Base-by-base conservation (phyloP, 768 basidiomycete genomes). In the Tubosaeta sp. region DNA sequence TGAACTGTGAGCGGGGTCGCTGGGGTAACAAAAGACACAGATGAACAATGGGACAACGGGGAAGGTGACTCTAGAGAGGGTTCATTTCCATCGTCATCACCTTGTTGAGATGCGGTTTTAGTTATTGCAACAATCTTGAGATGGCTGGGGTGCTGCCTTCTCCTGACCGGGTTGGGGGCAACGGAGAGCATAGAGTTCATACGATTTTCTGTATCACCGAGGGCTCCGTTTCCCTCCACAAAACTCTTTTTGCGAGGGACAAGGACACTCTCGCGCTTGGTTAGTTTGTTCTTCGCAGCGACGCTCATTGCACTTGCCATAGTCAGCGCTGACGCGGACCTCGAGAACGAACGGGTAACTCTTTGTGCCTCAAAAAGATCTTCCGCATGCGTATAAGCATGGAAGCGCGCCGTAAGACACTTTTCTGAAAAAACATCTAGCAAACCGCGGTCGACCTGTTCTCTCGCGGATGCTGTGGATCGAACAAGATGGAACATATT, bases 401-500 rank as follows among this genome's bases (percentile, higher is more conserved):
- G 77, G 43, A 77, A 79, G 39, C 94, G 80, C 14, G 85, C 87
- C 3, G 80, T 76, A 26, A 85, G 69, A 56, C 88, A 87, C 22
- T 76, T 74, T 53, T 86, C 83, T 11, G 91, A 93, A 59, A 87
- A 83, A 52, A 97, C 82, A 62, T 95, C 94, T 43, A 80, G 76
- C 16, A 97, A 72, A 11, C 83, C 84, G 41, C 85, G 80, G 60
- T 95, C 93, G 46, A 91, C 83, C 37, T 82, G 79, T 27, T 77
- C 74, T 43, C 91, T 84, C 32, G 83, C 82, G 38, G 79, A 71
- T 10, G 81, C 72, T 16, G 87, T 83, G 14, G 83, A 79, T 14
- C 90, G 85, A 33, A 83, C 79, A 49, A 88, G 79, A 57, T 86
- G 75, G 37, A 87, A 78, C 5, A 80, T 78, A 34, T 81, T 77